Base-by-base conservation (phyloP, 768 basidiomycete genomes). In the Boletus vinaceobasis region DNA sequence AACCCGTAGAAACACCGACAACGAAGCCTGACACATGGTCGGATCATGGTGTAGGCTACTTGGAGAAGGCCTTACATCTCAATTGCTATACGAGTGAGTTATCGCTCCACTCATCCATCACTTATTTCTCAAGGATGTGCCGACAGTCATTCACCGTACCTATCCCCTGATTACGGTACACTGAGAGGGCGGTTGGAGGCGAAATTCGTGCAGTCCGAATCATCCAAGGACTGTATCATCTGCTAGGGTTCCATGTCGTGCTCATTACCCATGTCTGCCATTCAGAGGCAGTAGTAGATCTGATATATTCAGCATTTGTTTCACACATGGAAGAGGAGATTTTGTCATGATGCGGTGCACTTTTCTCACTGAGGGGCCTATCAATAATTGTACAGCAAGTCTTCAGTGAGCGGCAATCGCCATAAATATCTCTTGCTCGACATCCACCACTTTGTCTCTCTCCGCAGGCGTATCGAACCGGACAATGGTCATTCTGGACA, bases 271-370 rank as follows among this genome's bases (percentile, higher is more conserved):
- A 21, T 27, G 36, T 15, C n/a, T 21, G 10, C 23, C 26, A 43
- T 26, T 43, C 15, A 29, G 29, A 5, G 42, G 15, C 15, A 17
- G 42, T 43, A 15, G 26, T 27, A 5, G 17, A 42, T 26, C 27
- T 4, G 43, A 17, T 33, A 27, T 39, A 32, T 32, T 14, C 6
- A 31, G 17, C 35, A 35, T 26, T 21, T 17, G 46, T 37, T 26
- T 26, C 33, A 7, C 23, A 26, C 10, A 7, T 4, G 33, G 23
- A 33, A n/a, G 43, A n/a, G n/a, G 15, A 10, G 43, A 13, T 7
- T 19, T 9, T 43, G 27, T 48, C 19, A 15, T 29, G 44, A 55
- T 56, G 70, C 78, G 46, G 83, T 82, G 23, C 23, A 23, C 23
- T 23, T 23, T 23, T 23, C 23, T 23, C 23, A 23, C 23, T 23